Evolutionary conservation across 768 basidiomycete species (phyloP), one percentile per base, ranked within the genome.

Genomic region (Tephrocybe sp.): DNA sequence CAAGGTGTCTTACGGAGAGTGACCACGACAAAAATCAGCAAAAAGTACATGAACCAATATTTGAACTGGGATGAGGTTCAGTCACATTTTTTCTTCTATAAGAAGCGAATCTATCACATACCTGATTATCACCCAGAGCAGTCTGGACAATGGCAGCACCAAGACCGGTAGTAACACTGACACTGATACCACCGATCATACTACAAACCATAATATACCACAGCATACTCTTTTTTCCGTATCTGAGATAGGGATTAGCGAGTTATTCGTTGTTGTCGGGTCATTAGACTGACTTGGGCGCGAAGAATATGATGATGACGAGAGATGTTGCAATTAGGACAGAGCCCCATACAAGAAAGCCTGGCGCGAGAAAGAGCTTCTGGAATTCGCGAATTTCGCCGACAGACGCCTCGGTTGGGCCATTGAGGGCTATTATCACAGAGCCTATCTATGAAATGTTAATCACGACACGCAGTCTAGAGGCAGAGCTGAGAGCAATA

Each of bases 141-240:
- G 83, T 82, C 41, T 87, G 84, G 22, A 99, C 86, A 59, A 98
- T 97, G 18, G 93, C 87, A 35, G 91, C 76, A 37, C 97, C 94
- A 30, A 98, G 78, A 27, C 97, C 96, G 26, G 92, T 94, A 12
- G 95, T 96, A 47, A 96, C 95, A 59, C 89, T 92, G 56, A 96
- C 92, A 49, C 87, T 90, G 40, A 96, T 86, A 0, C 97, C 97
- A 15, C 97, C 97, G 62, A 99, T 98, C 79, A 98, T 86, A 55
- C 88, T 92, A 69, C 97, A 99, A 37, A 99, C 90, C 34, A 79
- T 74, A 55, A 98, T 95, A 67, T 96, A 92, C 89, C 90, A 92
- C 44, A 98, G 68, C 96, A 98, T 97, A 62, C 83, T 90, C 70
- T 84, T 83, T 69, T 87, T 92, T 42, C 96, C 95, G 63, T 89